Evolutionary conservation across 306 rosid species (phyloP), one percentile per base, ranked within the genome.

Genomic region (Aeschynomene evenia): DNA sequence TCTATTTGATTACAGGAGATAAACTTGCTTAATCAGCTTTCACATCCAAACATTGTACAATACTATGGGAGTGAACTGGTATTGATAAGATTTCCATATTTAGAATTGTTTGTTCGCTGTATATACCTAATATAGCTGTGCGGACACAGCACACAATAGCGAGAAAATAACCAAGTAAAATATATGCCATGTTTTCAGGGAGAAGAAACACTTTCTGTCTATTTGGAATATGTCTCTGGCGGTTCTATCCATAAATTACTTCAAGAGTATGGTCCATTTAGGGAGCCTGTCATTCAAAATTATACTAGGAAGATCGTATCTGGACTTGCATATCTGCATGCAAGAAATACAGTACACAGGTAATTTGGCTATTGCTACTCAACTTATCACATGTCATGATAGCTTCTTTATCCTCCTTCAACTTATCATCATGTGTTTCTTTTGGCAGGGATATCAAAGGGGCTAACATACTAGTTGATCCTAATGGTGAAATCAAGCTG

Each of bases 31-130:
- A 88, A 84, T 71, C 86, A 87, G 72, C 88, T 94, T 39, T 85
- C 95, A 16, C 95, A 94, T 77, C 95, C 93, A 34, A 94, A 91
- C 77, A 89, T 94, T 58, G 99, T 94, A 72, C 96, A 85, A 73
- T 94, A 94, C 85, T 73, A 85, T 66, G 97, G 96, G 71, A 94
- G 99, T 80, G 99, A 94, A 81, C 80, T 84, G 97, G 99, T 94
- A 89, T 60, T 66, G 79, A 45, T 67, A 18, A 20, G 33, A 61
- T 23, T 61, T 72, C 58, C 7, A 13, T 8, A 26, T 74, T 66
- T 39, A 62, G 28, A 26, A 39, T 54, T 4, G 3, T 29, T 66
- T 42, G 18, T 45, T 33, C 59, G 49, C n/a, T 71, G 72, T 33
- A 14, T 72, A 50, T 5, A 23, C 54, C 57, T 16, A 59, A 43